Evolutionary conservation across 2,329 filamentous ascomycete genomes (phyloP).

Genomic region (Alternaria sp.): DNA sequence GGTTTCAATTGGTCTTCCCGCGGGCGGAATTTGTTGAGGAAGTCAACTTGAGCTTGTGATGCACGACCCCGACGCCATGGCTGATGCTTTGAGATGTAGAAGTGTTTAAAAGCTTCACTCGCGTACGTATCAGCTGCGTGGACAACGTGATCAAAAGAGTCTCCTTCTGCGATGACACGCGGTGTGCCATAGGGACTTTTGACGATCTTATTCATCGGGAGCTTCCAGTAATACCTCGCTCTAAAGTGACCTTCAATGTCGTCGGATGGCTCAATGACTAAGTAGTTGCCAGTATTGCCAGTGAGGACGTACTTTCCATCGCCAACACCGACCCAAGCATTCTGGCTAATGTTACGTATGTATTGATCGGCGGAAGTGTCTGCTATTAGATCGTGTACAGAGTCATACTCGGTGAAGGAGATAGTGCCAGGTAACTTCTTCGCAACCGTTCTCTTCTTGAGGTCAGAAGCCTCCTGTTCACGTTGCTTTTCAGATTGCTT

Average conservation of each 20-base stretch:
- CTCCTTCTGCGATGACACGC: conserved; percentile 69
- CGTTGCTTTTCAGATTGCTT: conserved; percentile 56
- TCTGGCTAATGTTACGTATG: conserved; percentile 76
- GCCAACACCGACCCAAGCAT: conserved; percentile 85
- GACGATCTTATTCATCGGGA: conserved; percentile 45
- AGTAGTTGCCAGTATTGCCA: conserved; percentile 66
- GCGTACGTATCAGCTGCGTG: conserved; percentile 87
- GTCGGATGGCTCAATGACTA: conserved; percentile 60
- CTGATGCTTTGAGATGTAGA: conserved; percentile 71
- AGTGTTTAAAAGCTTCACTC: conserved; percentile 68
- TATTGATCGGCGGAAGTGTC: conserved; percentile 81
- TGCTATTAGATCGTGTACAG: conserved; percentile 86
- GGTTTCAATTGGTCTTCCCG: conserved; percentile 63
- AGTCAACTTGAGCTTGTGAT: conserved; percentile 67
- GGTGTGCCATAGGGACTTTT: conserved; percentile 72
- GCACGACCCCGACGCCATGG: conserved; percentile 75
- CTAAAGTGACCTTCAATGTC: conserved; percentile 49
- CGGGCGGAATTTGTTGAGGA: conserved; percentile 71
- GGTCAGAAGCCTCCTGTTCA: conserved; percentile 72
- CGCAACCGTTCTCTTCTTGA: conserved; percentile 53
- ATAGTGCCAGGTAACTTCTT: conserved; percentile 59
- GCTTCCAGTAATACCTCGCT: conserved; percentile 54
- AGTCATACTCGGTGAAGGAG: conserved; percentile 89
- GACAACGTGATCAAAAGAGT: conserved; percentile 77
- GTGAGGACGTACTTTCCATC: conserved; percentile 74